Base-by-base conservation (phyloP, 805 yeast species). In the Myxozyma monticola region DNA sequence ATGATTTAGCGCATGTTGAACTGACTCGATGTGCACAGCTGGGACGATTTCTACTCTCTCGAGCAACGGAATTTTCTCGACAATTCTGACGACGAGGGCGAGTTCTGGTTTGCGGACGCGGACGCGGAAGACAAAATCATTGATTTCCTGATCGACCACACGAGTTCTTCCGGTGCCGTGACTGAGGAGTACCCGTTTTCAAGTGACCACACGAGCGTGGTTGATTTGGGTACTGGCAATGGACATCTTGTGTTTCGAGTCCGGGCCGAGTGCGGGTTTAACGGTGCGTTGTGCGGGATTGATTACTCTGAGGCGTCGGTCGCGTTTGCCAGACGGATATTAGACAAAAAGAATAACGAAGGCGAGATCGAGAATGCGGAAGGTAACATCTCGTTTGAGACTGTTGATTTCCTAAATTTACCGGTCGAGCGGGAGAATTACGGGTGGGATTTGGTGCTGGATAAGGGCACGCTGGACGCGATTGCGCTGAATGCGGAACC, bases 381-480 rank as follows among this genome's bases (percentile, higher is more conserved):
- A 18, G 33, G 53, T 31, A 64, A 60, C 26, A 68, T 81, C 4
- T 53, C 57, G 3, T 91, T 93, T 62, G 69, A 72, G 31, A 82
- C 78, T 41, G 86, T 81, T 2, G 97, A 93, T 67, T 77, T 93
- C 46, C 74, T 87, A 47, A 67, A 70, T 37, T 62, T 72, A 14
- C 68, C 67, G 14, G 35, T 12, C 42, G 48, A 76, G 75, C 72
- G 63, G 34, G 33, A 39, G 4, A 49, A 65, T 36, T 73, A 68
- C 2, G 62, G 71, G 20, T 89, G 79, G 68, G 96, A 90, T 63
- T 67, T 93, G 7, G 78, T 91, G 1, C 70, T 89, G 15, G 99
- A 93, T 68, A 93, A 93, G 66, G 99, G 99, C 7, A 93, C 99
- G 0, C 70, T 93, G 20, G 99, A 93, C 70, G 99, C 99, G 4